phyloP scores from a whole-genome alignment of 1,284 basidiomycete genomes.

The Termitomyces sp. region DNA sequence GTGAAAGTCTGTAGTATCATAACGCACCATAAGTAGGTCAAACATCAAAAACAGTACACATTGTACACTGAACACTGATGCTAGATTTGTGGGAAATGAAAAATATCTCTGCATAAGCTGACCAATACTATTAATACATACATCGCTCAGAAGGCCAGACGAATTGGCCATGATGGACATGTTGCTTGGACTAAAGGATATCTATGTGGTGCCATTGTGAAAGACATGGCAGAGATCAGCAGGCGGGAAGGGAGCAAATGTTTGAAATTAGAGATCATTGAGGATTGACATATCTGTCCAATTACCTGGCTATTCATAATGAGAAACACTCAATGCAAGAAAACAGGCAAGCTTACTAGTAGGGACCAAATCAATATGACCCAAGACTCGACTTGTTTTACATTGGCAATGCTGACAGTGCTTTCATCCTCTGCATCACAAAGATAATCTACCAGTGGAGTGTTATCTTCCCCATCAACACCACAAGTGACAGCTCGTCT shows the following conservation, averaged over 20 bases:
- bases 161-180: background rate
- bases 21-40: constrained; percentile 11
- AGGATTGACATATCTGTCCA: no score
- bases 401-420: no score
- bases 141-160: background rate
- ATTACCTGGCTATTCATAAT: no score
- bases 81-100: background rate
- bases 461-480: background rate
- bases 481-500: background rate
- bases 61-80: background rate
- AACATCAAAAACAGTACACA: constrained; percentile 21
- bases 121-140: constrained; percentile 9
- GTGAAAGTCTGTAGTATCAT: constrained; percentile 7
- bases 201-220: background rate
- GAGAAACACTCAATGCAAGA: background rate
- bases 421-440: background rate
- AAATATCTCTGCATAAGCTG: background rate
- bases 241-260: no score
- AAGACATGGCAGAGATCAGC: no score
- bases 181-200: background rate
- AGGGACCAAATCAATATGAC: background rate
- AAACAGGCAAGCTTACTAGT: background rate
- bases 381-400: no score
- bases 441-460: background rate
- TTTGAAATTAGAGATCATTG: no score